phyloP scores from a whole-genome alignment of 2,329 filamentous ascomycete species.

The Clarireedia paspali region DNA sequence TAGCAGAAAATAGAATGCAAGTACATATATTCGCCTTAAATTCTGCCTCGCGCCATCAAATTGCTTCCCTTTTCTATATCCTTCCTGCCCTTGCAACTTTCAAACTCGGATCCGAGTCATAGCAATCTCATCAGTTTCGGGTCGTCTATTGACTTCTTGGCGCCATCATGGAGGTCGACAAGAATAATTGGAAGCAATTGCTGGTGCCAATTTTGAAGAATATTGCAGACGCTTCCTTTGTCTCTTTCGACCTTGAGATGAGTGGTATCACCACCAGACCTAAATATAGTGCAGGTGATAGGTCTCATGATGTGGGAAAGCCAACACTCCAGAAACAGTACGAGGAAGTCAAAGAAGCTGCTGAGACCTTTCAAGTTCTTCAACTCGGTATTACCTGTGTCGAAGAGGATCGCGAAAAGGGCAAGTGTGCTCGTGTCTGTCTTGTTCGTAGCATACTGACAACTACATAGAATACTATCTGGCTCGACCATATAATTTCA shows the following conservation, averaged over 20 bases:
- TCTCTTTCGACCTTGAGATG: constrained; percentile 59
- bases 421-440: constrained; percentile 26
- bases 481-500: constrained; percentile 57
- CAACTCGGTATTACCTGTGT: constrained; percentile 61
- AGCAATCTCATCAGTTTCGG: background rate
- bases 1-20: no score
- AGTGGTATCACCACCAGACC: constrained; percentile 48
- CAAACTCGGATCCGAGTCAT: background rate
- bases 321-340: constrained; percentile 53
- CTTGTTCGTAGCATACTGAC: background rate
- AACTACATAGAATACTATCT: constrained; percentile 40
- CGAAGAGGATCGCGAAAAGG: constrained; percentile 44
- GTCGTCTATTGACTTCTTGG: background rate
- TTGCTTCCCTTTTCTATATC: background rate
- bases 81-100: background rate
- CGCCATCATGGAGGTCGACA: constrained; percentile 5
- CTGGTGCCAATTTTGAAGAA: constrained; percentile 49
- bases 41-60: no score
- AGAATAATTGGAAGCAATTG: constrained; percentile 28
- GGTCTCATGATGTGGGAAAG: constrained; percentile 32
- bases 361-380: constrained; percentile 55
- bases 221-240: constrained; percentile 51
- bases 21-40: no score
- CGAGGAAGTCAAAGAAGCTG: constrained; percentile 49
- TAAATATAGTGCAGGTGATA: constrained; percentile 22